phyloP scores from a whole-genome alignment of 1,284 basidiomycete species.

The Takashimella koratensis region DNA sequence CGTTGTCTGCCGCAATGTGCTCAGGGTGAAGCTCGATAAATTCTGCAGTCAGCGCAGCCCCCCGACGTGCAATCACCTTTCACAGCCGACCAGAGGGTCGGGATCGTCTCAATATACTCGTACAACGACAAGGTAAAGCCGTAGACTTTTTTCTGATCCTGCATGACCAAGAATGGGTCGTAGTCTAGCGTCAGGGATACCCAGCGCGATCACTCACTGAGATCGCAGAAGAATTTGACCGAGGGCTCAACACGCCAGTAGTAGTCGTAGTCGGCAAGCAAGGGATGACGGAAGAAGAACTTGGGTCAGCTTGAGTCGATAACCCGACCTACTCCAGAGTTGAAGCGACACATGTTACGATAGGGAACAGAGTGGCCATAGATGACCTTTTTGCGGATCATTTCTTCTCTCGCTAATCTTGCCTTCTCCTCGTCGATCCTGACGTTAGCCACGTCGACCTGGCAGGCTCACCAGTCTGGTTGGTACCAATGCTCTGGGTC shows the following conservation, averaged over 20 bases:
- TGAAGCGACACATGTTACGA: conserved; percentile 79
- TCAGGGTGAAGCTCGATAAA: conserved; percentile 67
- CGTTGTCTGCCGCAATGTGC: conserved; percentile 65
- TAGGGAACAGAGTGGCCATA: conserved; percentile 70
- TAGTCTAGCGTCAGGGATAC: conserved; percentile 49
- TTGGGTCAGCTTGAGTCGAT: conserved; percentile 25
- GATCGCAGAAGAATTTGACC: conserved; percentile 71
- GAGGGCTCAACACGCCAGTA: conserved; percentile 86
- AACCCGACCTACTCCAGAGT: conserved; percentile 68
- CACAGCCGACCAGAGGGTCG: conserved; percentile 67
- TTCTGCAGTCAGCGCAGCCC: conserved; percentile 49
- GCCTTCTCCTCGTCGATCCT: conserved; percentile 70
- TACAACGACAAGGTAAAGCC: conserved; percentile 73
- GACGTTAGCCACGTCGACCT: not conserved
- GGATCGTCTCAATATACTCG: conserved; percentile 74
- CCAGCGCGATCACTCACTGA: conserved; percentile 41
- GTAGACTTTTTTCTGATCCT: conserved; percentile 70
- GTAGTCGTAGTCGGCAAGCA: conserved; percentile 77
- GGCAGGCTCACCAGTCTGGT: conserved; percentile 58
- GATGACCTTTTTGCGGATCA: conserved; percentile 76
- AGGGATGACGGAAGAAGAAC: conserved; percentile 75
- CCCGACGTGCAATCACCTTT: conserved; percentile 54
- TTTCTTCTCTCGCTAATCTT: conserved; percentile 58
- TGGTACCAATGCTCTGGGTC: conserved; percentile 78
- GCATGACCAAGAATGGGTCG: conserved; percentile 86